Base-by-base conservation (phyloP, 805 yeast genomes). In the Candida schatavii region DNA sequence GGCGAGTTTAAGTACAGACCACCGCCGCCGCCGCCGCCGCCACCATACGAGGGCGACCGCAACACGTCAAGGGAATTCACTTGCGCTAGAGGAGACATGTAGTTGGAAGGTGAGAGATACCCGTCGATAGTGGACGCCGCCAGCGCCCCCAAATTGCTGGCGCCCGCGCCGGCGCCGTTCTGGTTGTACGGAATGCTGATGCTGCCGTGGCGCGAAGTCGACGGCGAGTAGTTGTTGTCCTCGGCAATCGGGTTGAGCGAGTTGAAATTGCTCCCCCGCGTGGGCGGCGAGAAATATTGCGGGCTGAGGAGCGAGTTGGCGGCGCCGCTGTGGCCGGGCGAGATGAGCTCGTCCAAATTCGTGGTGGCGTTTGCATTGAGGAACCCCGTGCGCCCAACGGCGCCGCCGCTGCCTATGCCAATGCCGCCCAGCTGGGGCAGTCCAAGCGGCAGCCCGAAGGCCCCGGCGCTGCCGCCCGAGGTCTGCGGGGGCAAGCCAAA, bases 281-380 rank as follows among this genome's bases (percentile, higher is more conserved):
- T 53, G 9, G 64, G 59, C 3, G 75, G 75, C 3, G 72, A 66
- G 39, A 70, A 70, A 47, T 68, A 70, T 44, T 66, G 71, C 4
- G 72, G 58, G 29, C 64, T 62, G 21, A 62, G 44, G 35, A 66
- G 66, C 38, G 51, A 29, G 28, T 42, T 39, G 28, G 34, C 33
- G 23, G 14, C 39, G 30, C 32, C 48, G 41, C 46, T 47, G 43
- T 44, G 45, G 19, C 26, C 43, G 38, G 74, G 74, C 3, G 70
- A 65, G 32, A 68, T 59, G 29, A 68, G 46, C 45, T 62, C 71
- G 45, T 69, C 72, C 35, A 69, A 50, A 46, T 60, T 64, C 20
- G 53, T 50, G 1, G 65, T 45, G 9, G 52, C 47, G 27, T 44
- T 45, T 17, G 52, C 43, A 35, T 49, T 44, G 21, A 33, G 26